These are phyloP conservation scores for Bipolaris sorokiniana DNA, from an alignment of 2,329 filamentous ascomycete species.

Conservation along the genomic window DNA sequence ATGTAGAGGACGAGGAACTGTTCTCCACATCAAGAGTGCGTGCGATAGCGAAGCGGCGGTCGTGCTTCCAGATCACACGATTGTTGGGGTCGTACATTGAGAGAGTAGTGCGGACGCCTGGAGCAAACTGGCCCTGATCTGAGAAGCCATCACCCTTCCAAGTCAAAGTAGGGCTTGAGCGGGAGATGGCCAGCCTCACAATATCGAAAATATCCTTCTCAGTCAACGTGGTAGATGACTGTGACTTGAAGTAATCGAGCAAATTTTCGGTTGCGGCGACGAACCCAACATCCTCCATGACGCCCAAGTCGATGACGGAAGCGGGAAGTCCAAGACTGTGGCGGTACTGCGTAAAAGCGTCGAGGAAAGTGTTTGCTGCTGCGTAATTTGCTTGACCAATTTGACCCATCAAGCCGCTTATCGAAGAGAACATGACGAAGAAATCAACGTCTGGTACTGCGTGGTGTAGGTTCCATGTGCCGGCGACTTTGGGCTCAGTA, in stretches of 20 bases:
- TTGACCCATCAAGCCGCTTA: not conserved
- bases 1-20: too few species aligned
- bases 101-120: not conserved
- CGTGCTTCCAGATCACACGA: not conserved
- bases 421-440: not conserved
- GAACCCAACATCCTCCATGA: constrained; percentile 52
- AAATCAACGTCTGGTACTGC: not conserved
- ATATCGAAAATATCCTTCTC: not conserved
- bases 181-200: not conserved
- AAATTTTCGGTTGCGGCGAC: constrained; percentile 20
- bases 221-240: not conserved
- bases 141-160: not conserved
- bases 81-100: not conserved
- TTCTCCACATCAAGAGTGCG: too few species aligned
- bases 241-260: not conserved
- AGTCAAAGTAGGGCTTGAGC: not conserved
- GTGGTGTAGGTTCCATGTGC: too few species aligned
- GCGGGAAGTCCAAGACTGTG: too few species aligned
- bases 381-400: not conserved
- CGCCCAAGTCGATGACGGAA: constrained; percentile 57
- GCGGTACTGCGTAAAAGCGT: too few species aligned
- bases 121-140: not conserved
- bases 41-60: not conserved
- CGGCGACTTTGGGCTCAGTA: too few species aligned
- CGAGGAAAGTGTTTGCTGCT: not conserved